Conservation (phyloP, 2,329 filamentous ascomycete genomes). For the Fusarium nanum region DNA sequence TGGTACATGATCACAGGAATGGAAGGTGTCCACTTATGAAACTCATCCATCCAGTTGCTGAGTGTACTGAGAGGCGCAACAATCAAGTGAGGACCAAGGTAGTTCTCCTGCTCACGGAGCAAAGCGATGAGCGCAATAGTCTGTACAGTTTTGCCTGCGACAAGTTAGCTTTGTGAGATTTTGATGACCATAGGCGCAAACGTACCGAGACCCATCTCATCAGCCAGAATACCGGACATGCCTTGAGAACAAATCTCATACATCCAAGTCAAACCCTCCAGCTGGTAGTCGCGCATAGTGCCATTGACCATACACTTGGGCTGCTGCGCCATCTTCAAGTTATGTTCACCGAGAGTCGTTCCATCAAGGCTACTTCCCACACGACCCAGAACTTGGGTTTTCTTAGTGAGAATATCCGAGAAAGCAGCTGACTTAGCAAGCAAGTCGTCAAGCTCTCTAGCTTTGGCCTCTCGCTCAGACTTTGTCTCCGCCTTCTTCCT, state of each 20-base stretch:
- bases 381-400: constrained; percentile 71
- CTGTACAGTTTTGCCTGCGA: constrained; percentile 85
- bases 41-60: constrained; percentile 96
- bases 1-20: constrained; percentile 94
- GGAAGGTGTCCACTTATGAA: constrained; percentile 86
- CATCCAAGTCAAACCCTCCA: constrained; percentile 96
- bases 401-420: constrained; percentile 71
- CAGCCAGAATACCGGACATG: constrained; percentile 89
- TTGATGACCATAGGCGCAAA: rapidly evolving
- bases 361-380: constrained; percentile 71
- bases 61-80: constrained; percentile 91
- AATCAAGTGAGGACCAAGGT: constrained; percentile 88
- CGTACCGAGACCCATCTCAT: constrained; percentile 88
- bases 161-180: constrained; percentile 12
- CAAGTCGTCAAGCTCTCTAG: constrained; percentile 68
- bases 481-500: constrained; percentile 65
- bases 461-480: constrained; percentile 67
- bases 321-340: constrained; percentile 84
- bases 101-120: constrained; percentile 85
- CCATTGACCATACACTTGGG: constrained; percentile 87
- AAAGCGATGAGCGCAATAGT: constrained; percentile 89
- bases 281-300: constrained; percentile 91
- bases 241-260: constrained; percentile 84
- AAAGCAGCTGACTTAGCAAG: constrained; percentile 70
- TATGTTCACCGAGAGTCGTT: constrained; percentile 69